A percentile compares a stretch with the other conserved stretches of the same genome.
Conservation (phyloP, 2,329 filamentous ascomycete genomes). For the Cladophialophora chaetospira region DNA sequence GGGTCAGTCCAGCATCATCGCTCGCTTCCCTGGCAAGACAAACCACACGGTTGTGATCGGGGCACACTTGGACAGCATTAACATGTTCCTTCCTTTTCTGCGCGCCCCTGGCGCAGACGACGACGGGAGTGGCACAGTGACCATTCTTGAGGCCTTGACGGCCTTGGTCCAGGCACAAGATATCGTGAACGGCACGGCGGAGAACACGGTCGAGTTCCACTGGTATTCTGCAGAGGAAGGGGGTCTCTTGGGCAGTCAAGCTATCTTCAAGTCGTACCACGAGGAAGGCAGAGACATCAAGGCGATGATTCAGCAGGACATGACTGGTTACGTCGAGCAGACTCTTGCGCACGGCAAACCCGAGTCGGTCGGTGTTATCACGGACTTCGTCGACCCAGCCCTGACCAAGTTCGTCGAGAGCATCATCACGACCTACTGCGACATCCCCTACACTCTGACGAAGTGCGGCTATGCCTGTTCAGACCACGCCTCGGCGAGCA, state of each 20-base stretch:
- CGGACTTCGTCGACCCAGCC: conserved; percentile 80
- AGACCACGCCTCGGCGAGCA: conserved; percentile 68
- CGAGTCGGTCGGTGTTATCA: conserved; percentile 89
- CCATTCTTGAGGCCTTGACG: conserved; percentile 87
- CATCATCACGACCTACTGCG: conserved; percentile 83
- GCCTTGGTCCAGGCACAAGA: conserved; percentile 73
- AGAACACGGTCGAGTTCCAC: conserved; percentile 93
- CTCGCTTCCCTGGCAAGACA: conserved; percentile 81
- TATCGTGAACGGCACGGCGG: conserved; percentile 68
- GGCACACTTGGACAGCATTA: conserved; percentile 93
- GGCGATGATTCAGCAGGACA: conserved; percentile 98
- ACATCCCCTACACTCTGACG: conserved; percentile 82
- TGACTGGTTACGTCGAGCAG: conserved; percentile 86
- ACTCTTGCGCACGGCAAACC: conserved; percentile 79
- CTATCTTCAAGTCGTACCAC: conserved; percentile 82
- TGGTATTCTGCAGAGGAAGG: conserved; percentile 94
- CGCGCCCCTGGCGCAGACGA: conserved; percentile 93
- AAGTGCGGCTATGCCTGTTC: conserved; percentile 85
- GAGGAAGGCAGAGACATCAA: conserved; percentile 73
- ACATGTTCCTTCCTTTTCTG: conserved; percentile 82
- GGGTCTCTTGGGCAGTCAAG: conserved; percentile 83
- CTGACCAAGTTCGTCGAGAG: conserved; percentile 90
- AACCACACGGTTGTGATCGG: conserved; percentile 86
- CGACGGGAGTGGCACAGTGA: conserved; percentile 89
- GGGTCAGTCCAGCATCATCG: conserved; percentile 89